Evolutionary conservation across 768 basidiomycete genomes (phyloP), one percentile per base, ranked within the genome.

Genomic region (Tremella mesenterica): DNA sequence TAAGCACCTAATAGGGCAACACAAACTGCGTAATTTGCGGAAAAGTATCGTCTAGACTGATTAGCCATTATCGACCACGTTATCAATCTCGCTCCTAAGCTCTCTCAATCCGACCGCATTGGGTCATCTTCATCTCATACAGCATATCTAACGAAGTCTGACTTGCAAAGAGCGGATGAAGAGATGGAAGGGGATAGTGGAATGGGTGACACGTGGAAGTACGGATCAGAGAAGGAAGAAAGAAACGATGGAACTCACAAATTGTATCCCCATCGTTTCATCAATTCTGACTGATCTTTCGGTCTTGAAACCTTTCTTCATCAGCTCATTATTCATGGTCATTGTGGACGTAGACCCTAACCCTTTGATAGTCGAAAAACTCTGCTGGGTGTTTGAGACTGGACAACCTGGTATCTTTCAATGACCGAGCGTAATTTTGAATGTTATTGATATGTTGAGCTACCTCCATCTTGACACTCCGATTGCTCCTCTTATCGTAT

Each of bases 11-110:
- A 83, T 60, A 96, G 88, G 30, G 91, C 92, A 49, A 88, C 72
- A 33, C 93, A 88, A 65, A 93, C 85, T 39, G 83, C 81, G 75
- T 97, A 97, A 76, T 97, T 97, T 54, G 88, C 88, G 81, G 75
- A 59, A 53, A 60, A 72, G 58, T 74, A 74, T 12, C 54, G 54
- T 10, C 57, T 58, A 44, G 8, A 3, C 8, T 41, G n/a, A 41
- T n/a, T 41, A 23, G n/a, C n/a, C n/a, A n/a, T n/a, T n/a, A n/a
- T n/a, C n/a, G n/a, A n/a, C n/a, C n/a, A n/a, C n/a, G n/a, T n/a
- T n/a, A n/a, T n/a, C n/a, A n/a, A n/a, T n/a, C n/a, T n/a, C n/a
- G n/a, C n/a, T n/a, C n/a, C n/a, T n/a, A n/a, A n/a, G n/a, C n/a
- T n/a, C n/a, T n/a, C n/a, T n/a, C n/a, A n/a, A n/a, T n/a, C n/a